These are phyloP conservation scores for Bryum argenteum DNA, from an alignment of 225 moss, liverwort and hornwort genomes.

Conservation along the genomic window DNA sequence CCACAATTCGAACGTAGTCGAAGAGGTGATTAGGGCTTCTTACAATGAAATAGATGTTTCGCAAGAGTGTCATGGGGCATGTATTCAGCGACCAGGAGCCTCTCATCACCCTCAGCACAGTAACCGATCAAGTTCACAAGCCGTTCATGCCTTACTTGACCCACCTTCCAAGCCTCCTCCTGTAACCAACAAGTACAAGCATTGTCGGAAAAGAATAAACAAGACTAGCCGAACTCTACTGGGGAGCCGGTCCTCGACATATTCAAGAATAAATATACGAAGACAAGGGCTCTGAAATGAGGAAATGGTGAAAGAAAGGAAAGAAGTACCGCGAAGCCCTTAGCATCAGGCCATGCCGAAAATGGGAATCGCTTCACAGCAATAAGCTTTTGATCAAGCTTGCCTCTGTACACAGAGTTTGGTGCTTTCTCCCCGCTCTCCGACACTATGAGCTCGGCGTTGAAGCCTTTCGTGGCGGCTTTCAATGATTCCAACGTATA, in stretches of 20 bases:
- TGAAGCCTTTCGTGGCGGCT: slow-evolving; percentile 90
- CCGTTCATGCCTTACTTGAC: slow-evolving; percentile 62
- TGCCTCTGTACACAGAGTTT: slow-evolving; percentile 84
- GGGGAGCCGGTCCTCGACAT: too few relatives aligned
- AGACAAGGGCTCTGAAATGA: not conserved
- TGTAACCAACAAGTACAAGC: slow-evolving; percentile 27
- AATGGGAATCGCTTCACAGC: slow-evolving; percentile 94
- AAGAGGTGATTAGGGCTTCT: slow-evolving; percentile 28
- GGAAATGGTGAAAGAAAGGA: not conserved
- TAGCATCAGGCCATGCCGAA: slow-evolving; percentile 94
- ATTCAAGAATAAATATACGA: not conserved
- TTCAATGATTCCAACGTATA: slow-evolving; percentile 86
- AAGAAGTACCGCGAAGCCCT: slow-evolving; percentile 76
- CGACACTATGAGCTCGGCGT: slow-evolving; percentile 81
- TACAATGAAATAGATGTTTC: slow-evolving; percentile 66
- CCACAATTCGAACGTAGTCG: not conserved
- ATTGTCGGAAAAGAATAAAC: not conserved
- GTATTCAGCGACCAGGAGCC: slow-evolving; percentile 60
- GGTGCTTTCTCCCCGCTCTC: slow-evolving; percentile 98
- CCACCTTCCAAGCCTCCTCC: slow-evolving; percentile 72
- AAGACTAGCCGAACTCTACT: too few relatives aligned
- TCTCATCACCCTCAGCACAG: slow-evolving; percentile 65
- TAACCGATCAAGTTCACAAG: slow-evolving; percentile 63
- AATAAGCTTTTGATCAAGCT: slow-evolving; percentile 90
- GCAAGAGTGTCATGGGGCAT: slow-evolving; percentile 71